These are phyloP conservation scores for Saccharomycopsis fibuligera DNA, from an alignment of 805 yeast species.

Conservation along the genomic window DNA sequence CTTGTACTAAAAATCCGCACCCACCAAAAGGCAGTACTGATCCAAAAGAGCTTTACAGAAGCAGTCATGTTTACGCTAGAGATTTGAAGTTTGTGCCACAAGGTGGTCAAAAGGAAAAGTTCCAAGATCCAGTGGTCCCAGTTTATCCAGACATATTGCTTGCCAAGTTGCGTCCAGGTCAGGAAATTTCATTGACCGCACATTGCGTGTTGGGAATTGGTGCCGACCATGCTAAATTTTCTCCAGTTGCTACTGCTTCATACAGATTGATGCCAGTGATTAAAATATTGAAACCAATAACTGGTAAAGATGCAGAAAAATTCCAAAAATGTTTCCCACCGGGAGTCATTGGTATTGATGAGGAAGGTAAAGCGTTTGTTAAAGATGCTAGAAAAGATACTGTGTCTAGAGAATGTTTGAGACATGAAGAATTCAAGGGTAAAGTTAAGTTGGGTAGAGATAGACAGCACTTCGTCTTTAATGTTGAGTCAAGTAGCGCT, in stretches of 20 bases:
- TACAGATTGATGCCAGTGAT: slow-evolving; percentile 89
- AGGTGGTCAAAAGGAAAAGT: slow-evolving; percentile 73
- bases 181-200: slow-evolving; percentile 83
- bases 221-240: slow-evolving; percentile 92
- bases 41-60: slow-evolving; percentile 77
- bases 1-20: slow-evolving; percentile 79
- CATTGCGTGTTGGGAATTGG: slow-evolving; percentile 92
- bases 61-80: slow-evolving; percentile 81
- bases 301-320: slow-evolving; percentile 67
- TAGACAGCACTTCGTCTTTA: slow-evolving; percentile 89
- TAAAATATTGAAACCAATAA: slow-evolving; percentile 65
- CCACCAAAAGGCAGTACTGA: slow-evolving; percentile 73
- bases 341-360: slow-evolving; percentile 79
- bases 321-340: slow-evolving; percentile 89
- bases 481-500: slow-evolving; percentile 93
- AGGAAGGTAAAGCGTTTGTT: slow-evolving; percentile 66
- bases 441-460: slow-evolving; percentile 87
- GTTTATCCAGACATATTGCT: slow-evolving; percentile 84
- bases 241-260: slow-evolving; percentile 96
- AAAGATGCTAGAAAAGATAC: slow-evolving; percentile 92
- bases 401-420: slow-evolving; percentile 90
- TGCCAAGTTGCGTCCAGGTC: slow-evolving; percentile 94
- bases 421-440: slow-evolving; percentile 86
- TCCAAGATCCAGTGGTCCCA: slow-evolving; percentile 67
- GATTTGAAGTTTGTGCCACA: slow-evolving; percentile 89